Percentiles rank a stretch among this genome's conserved stretches.
Conservation (phyloP, 305 asterid species). For the Euphrasia arctica region DNA sequence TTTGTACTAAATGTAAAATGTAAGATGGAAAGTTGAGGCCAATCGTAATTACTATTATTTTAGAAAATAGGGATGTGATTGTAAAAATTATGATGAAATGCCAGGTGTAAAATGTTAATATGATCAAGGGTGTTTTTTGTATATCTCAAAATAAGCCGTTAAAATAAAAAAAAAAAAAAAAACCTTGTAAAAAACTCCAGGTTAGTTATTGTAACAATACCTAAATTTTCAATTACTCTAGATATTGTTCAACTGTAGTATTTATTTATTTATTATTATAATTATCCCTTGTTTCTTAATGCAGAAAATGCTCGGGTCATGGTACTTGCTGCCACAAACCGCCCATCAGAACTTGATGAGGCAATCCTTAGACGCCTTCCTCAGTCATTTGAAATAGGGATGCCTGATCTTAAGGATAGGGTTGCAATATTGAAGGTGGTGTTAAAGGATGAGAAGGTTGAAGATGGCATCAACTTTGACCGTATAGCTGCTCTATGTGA, state of each 20-base stretch:
- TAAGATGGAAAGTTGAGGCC: no score
- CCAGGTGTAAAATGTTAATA: no score
- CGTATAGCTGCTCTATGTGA: constrained; percentile 66
- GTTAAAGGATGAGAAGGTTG: constrained; percentile 69
- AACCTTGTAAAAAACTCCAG: no score
- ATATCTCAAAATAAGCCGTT: no score
- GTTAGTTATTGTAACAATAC: background rate
- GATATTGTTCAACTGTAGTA: background rate
- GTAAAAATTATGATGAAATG: no score
- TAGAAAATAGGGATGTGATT: no score
- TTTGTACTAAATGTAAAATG: no score
- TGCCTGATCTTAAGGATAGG: constrained; percentile 67
- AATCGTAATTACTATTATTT: no score
- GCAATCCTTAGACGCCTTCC: constrained; percentile 96
- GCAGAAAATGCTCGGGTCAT: constrained; percentile 83
- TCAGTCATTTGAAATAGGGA: constrained; percentile 88
- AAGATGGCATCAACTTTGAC: constrained; percentile 59
- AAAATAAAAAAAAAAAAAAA: no score
- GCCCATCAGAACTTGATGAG: constrained; percentile 97
- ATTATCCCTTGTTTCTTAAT: background rate
- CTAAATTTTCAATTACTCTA: background rate
- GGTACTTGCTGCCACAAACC: constrained; percentile 98
- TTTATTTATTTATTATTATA: background rate
- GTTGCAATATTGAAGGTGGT: constrained; percentile 77
- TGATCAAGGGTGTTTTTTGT: no score